A percentile compares a stretch with the other conserved stretches of the same genome.
Conservation (phyloP, 2,329 filamentous ascomycete genomes). For the Botrytis deweyae region DNA sequence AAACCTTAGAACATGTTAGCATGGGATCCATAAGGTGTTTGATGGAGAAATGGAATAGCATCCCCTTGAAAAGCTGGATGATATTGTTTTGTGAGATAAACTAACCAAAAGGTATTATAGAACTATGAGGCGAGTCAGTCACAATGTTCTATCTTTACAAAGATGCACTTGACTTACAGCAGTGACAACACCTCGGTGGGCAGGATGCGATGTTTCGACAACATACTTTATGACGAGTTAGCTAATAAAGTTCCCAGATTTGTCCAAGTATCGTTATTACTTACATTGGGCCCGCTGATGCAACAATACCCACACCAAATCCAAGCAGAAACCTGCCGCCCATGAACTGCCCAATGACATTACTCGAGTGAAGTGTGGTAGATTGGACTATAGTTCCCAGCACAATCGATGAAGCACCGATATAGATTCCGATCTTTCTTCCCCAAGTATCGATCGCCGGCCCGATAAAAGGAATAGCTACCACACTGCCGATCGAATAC, state of each 20-base stretch:
- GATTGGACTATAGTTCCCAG: slow-evolving; percentile 48
- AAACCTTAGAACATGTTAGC: slow-evolving; percentile 40
- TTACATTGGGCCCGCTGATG: slow-evolving; percentile 48
- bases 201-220: slow-evolving; percentile 38
- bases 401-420: slow-evolving; percentile 45
- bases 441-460: slow-evolving; percentile 49
- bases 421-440: slow-evolving; percentile 47
- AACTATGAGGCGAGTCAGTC: slow-evolving; percentile 18
- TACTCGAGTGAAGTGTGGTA: slow-evolving; percentile 32
- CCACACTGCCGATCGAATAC: slow-evolving; percentile 51
- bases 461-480: slow-evolving; percentile 48
- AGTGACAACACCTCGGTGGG: slow-evolving; percentile 45
- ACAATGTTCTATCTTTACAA: not conserved
- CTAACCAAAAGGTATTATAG: slow-evolving; percentile 37
- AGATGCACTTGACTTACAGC: slow-evolving; percentile 22
- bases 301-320: slow-evolving; percentile 50
- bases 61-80: not conserved
- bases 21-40: not conserved
- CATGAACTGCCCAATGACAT: slow-evolving; percentile 45
- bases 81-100: not conserved
- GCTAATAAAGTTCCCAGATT: not conserved
- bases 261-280: slow-evolving; percentile 37
- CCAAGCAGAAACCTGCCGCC: slow-evolving; percentile 59
- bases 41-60: not conserved
- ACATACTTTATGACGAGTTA: not conserved